These are phyloP conservation scores for Geoglossum cookeanum DNA, from an alignment of 2,329 filamentous ascomycete genomes.

Conservation along the genomic window DNA sequence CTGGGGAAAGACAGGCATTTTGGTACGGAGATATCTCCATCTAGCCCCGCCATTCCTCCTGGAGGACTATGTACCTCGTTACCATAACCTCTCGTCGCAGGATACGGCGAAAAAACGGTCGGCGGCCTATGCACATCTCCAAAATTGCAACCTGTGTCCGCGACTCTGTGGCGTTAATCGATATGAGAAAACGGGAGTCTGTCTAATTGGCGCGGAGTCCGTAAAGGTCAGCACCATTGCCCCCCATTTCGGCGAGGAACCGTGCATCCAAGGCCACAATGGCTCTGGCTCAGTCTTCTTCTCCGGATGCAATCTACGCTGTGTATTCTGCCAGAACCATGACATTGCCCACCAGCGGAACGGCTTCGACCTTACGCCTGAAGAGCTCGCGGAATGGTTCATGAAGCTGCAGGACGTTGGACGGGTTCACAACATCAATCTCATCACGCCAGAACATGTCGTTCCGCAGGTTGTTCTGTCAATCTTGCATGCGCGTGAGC, in stretches of 20 bases:
- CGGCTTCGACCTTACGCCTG: slow-evolving; percentile 59
- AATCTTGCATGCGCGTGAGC: slow-evolving; percentile 51
- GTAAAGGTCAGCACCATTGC: slow-evolving; percentile 72
- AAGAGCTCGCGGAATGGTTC: slow-evolving; percentile 66
- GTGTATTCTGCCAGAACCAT: slow-evolving; percentile 64
- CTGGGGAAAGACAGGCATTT: background rate
- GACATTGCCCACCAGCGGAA: slow-evolving; percentile 71
- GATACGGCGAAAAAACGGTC: slow-evolving; percentile 58
- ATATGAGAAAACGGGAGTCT: slow-evolving; percentile 60
- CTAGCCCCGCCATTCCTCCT: slow-evolving; percentile 50
- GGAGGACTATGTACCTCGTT: slow-evolving; percentile 53
- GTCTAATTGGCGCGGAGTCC: slow-evolving; percentile 51
- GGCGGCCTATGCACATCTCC: slow-evolving; percentile 52
- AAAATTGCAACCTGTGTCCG: slow-evolving; percentile 67
- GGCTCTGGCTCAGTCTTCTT: slow-evolving; percentile 71
- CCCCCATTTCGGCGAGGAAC: slow-evolving; percentile 71
- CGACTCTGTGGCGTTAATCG: slow-evolving; percentile 60
- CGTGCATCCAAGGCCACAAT: slow-evolving; percentile 65
- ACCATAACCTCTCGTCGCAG: slow-evolving; percentile 45
- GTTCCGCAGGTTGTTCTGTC: slow-evolving; percentile 65
- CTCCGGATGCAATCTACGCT: slow-evolving; percentile 55
- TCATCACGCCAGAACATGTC: slow-evolving; percentile 72
- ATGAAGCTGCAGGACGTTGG: slow-evolving; percentile 64
- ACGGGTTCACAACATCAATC: slow-evolving; percentile 77
- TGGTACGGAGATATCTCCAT: slow-evolving; percentile 21